Evolutionary conservation across 345 rosid genomes (phyloP).

Genomic region (Arabidopsis suecica): DNA sequence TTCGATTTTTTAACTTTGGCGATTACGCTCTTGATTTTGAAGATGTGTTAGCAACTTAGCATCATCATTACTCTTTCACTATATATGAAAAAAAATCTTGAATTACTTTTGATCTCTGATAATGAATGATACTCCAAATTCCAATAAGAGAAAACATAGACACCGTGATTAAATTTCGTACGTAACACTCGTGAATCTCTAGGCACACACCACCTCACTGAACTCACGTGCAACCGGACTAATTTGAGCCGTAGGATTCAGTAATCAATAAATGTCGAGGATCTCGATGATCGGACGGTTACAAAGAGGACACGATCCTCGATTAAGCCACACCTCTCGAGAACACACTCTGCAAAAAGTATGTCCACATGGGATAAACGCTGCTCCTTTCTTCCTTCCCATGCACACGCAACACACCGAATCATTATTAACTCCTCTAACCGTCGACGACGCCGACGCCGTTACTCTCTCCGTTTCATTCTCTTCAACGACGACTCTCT

Average conservation of each 20-base stretch:
- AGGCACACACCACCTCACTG: slow-evolving; percentile 20
- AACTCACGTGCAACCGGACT: slow-evolving; percentile 32
- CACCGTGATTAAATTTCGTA: slow-evolving; percentile 23
- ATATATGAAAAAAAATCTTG: too few species aligned
- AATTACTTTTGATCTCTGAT: not conserved
- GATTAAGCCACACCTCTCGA: slow-evolving; percentile 68
- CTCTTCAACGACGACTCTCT: slow-evolving; percentile 43
- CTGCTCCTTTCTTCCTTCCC: slow-evolving; percentile 69
- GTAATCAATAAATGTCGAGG: slow-evolving; percentile 55
- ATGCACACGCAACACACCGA: slow-evolving; percentile 75
- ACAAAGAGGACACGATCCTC: slow-evolving; percentile 78
- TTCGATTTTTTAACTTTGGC: too few species aligned
- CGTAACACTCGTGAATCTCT: slow-evolving; percentile 42
- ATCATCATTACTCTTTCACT: too few species aligned
- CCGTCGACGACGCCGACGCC: slow-evolving; percentile 28
- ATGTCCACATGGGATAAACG: slow-evolving; percentile 83
- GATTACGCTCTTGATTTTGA: too few species aligned
- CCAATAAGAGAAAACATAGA: slow-evolving; percentile 23
- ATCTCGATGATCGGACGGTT: slow-evolving; percentile 69
- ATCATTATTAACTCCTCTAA: slow-evolving; percentile 50
- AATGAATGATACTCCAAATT: slow-evolving; percentile 1
- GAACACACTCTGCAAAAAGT: slow-evolving; percentile 78
- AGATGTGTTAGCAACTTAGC: too few species aligned
- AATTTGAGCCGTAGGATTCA: not conserved
- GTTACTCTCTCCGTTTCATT: slow-evolving; percentile 38